Evolutionary conservation across 441 rosid genomes (phyloP).

Genomic region (Iberis amara): DNA sequence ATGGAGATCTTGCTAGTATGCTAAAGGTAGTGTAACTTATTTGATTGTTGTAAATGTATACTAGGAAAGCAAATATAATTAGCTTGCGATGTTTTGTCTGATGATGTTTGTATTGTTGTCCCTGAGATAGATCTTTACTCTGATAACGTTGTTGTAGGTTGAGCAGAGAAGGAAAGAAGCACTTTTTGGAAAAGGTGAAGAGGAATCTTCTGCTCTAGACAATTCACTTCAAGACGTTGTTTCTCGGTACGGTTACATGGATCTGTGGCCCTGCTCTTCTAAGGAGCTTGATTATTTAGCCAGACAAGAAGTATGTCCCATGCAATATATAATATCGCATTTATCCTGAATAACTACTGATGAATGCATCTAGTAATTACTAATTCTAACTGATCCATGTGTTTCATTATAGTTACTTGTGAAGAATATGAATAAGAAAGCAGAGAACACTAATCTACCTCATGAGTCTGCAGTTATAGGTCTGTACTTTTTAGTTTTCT

Average conservation of each 20-base stretch:
- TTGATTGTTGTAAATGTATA: slow-evolving; percentile 10
- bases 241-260: slow-evolving; percentile 89
- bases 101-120: neutral
- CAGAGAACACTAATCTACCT: slow-evolving; percentile 51
- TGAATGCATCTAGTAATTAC: slow-evolving; percentile 12
- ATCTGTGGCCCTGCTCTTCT: slow-evolving; percentile 89
- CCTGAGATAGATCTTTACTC: slow-evolving; percentile 7
- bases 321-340: slow-evolving; percentile 5
- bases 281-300: slow-evolving; percentile 82
- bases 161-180: slow-evolving; percentile 97
- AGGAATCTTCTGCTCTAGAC: slow-evolving; percentile 54
- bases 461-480: slow-evolving; percentile 49
- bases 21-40: slow-evolving; percentile 59
- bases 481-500: slow-evolving; percentile 26
- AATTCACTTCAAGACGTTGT: slow-evolving; percentile 73
- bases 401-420: slow-evolving; percentile 62
- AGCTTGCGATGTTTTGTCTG: slow-evolving; percentile 12
- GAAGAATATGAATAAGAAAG: slow-evolving; percentile 65
- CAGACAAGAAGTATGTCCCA: slow-evolving; percentile 72
- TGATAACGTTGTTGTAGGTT: slow-evolving; percentile 43
- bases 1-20: slow-evolving; percentile 90
- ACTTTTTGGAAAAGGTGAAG: slow-evolving; percentile 66
- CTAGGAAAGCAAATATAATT: neutral
- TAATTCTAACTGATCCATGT: slow-evolving; percentile 15
- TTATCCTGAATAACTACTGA: slow-evolving; percentile 1